Evolutionary conservation across 148 eudicot species (phyloP).

Genomic region (Cornus florida): DNA sequence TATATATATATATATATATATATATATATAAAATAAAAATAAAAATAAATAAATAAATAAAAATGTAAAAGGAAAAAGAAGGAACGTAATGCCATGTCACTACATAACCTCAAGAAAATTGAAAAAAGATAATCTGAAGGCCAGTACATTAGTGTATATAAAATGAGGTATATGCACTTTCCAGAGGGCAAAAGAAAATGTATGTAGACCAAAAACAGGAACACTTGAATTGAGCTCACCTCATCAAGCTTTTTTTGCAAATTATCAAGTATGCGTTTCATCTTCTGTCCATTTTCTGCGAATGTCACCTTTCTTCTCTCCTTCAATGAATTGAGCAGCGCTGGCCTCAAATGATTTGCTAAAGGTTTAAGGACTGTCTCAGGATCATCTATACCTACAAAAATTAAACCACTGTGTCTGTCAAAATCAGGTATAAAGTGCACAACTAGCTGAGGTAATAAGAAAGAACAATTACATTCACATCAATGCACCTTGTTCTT

Average conservation of each 20-base stretch:
- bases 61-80: background rate
- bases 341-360: slow-evolving; percentile 80
- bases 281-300: slow-evolving; percentile 78
- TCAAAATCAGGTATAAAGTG: slow-evolving; percentile 19
- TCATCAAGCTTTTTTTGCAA: slow-evolving; percentile 89
- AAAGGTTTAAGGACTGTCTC: slow-evolving; percentile 75
- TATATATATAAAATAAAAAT: too few species aligned
- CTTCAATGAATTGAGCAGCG: slow-evolving; percentile 77
- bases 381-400: slow-evolving; percentile 63
- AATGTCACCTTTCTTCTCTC: slow-evolving; percentile 72
- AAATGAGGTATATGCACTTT: background rate
- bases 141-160: background rate
- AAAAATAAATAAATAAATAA: too few species aligned
- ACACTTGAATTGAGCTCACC: slow-evolving; percentile 40
- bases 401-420: slow-evolving; percentile 13
- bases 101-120: background rate
- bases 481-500: slow-evolving; percentile 71
- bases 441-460: background rate
- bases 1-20: too few species aligned
- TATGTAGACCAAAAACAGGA: background rate
- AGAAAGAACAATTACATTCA: slow-evolving; percentile 9
- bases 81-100: background rate
- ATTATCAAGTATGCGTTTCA: slow-evolving; percentile 64
- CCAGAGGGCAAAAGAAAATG: background rate
- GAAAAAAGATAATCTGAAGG: background rate